Conservation (phyloP, 1,284 basidiomycete genomes). For the Xerocomus cyaneibrunnescens region DNA sequence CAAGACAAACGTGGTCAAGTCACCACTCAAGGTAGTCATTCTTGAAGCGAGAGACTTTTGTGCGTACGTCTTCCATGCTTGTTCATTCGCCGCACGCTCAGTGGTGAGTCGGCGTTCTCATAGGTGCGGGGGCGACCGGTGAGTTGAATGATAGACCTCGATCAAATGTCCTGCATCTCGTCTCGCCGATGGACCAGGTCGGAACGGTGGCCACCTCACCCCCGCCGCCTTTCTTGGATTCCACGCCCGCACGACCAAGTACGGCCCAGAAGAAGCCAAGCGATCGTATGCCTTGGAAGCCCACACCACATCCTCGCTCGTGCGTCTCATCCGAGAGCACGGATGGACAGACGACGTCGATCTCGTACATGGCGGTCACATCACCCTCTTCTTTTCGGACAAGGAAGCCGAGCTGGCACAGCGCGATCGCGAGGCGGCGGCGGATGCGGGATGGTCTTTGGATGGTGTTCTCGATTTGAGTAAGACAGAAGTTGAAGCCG, state of each 20-base stretch:
- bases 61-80: conserved; percentile 37
- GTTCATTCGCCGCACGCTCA: neutral
- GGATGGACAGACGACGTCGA: conserved; percentile 54
- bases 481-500: conserved; percentile 49
- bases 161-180: neutral
- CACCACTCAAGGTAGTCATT: conserved; percentile 50
- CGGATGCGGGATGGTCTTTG: conserved; percentile 51
- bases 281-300: conserved; percentile 58
- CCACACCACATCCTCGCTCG: conserved; percentile 51
- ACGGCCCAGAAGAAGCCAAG: conserved; percentile 55
- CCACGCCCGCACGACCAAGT: conserved; percentile 33
- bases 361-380: conserved; percentile 59
- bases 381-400: conserved; percentile 51
- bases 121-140: conserved; percentile 84
- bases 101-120: conserved; percentile 1
- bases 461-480: conserved; percentile 47
- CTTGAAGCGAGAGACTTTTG: conserved; percentile 80
- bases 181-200: conserved; percentile 44
- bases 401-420: conserved; percentile 40
- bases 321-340: conserved; percentile 48
- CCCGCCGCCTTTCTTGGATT: conserved; percentile 53
- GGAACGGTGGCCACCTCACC: conserved; percentile 78
- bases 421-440: conserved; percentile 54
- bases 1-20: conserved; percentile 11
- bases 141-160: conserved; percentile 7